Base-by-base conservation (phyloP, 1,284 basidiomycete genomes). In the Puccinia hordei region DNA sequence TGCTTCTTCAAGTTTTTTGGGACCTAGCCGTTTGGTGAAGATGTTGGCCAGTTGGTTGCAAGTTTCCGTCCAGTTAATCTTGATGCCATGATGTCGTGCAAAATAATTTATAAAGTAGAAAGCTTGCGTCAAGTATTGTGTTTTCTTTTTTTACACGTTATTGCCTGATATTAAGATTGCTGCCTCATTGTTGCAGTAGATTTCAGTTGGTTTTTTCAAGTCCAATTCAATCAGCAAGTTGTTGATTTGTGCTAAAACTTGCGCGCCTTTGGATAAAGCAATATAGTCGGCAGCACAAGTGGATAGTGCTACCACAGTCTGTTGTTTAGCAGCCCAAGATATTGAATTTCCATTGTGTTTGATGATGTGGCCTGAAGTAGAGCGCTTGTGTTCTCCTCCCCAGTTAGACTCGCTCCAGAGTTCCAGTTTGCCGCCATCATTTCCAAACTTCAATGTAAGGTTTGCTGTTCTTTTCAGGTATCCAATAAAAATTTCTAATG, bases 101-200 rank as follows among this genome's bases (percentile, higher is more conserved):
- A n/a, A n/a, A n/a, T n/a, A n/a, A n/a, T n/a, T n/a, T n/a, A n/a
- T n/a, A n/a, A n/a, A n/a, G n/a, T n/a, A n/a, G n/a, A n/a, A n/a
- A n/a, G n/a, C n/a, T n/a, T n/a, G n/a, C n/a, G n/a, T n/a, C n/a
- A n/a, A n/a, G n/a, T n/a, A n/a, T n/a, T n/a, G n/a, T n/a, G n/a
- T n/a, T n/a, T n/a, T n/a, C n/a, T n/a, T n/a, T n/a, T n/a, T n/a
- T n/a, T n/a, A n/a, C n/a, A n/a, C n/a, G n/a, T n/a, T n/a, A n/a
- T n/a, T n/a, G n/a, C 46, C 65, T 17, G 51, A 19, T 1, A 72
- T 53, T 10, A 72, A 30, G 2, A 72, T 72, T 15, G 69, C 69
- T 17, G 69, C 69, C 46, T 55, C 46, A 27, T 72, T 72, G 27
- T 72, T 46, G 46, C 69, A 53, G 24, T 27, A 51, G 19, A 72